These are phyloP conservation scores for Pyrenochaeta sp. DNA, from an alignment of 2,329 filamentous ascomycete genomes.

Conservation along the genomic window DNA sequence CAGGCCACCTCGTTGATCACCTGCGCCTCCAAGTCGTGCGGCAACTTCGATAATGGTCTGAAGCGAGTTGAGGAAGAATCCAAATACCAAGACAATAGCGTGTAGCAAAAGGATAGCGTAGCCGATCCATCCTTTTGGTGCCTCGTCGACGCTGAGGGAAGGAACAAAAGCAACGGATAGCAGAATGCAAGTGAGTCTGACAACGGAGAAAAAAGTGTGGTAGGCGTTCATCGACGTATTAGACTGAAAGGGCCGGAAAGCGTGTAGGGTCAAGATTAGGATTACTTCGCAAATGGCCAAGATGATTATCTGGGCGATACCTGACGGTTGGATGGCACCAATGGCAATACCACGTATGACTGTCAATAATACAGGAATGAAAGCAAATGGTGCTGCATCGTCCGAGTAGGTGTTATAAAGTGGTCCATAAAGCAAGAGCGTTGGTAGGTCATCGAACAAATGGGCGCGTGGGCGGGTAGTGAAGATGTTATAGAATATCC, in stretches of 20 bases:
- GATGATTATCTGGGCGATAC: constrained; percentile 90
- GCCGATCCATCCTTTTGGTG: constrained; percentile 90
- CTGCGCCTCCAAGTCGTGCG: constrained; percentile 82
- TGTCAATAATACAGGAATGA: constrained; percentile 84
- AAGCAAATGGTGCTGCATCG: constrained; percentile 86
- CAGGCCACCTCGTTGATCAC: constrained; percentile 79
- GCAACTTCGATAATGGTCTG: constrained; percentile 90
- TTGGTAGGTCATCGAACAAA: constrained; percentile 91
- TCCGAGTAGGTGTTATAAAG: constrained; percentile 98
- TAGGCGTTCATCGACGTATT: constrained; percentile 98
- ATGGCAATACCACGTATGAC: constrained; percentile 88
- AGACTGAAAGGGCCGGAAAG: constrained; percentile 87
- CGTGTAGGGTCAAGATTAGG: constrained; percentile 82
- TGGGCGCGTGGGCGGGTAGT: constrained; percentile 82
- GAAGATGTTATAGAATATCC: constrained; percentile 82
- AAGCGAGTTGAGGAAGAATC: constrained; percentile 90
- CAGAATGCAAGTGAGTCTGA: constrained; percentile 73
- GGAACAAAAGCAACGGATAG: constrained; percentile 76
- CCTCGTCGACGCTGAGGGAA: constrained; percentile 77
- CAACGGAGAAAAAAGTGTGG: constrained; percentile 80
- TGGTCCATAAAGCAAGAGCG: constrained; percentile 86
- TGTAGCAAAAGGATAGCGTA: constrained; percentile 91
- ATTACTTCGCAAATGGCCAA: constrained; percentile 95
- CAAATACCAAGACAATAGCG: constrained; percentile 82
- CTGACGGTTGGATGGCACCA: constrained; percentile 89